Evolutionary conservation across 2,329 filamentous ascomycete species (phyloP).

Genomic region (Phyllosticta capitalensis): DNA sequence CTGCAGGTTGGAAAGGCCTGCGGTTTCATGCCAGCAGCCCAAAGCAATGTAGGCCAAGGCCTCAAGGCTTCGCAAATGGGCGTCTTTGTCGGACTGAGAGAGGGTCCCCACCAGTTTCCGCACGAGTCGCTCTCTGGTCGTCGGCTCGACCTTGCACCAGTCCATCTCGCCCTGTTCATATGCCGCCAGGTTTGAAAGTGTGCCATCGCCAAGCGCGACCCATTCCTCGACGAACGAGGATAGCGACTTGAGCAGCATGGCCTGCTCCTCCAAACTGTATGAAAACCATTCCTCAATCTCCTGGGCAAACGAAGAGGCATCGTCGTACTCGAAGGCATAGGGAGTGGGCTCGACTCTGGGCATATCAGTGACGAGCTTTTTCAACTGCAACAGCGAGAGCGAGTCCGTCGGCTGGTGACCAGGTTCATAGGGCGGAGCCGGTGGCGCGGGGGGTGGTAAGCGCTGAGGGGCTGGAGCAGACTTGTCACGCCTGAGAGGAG

Average conservation of each 20-base stretch:
- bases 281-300: conserved; percentile 98
- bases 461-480: conserved; percentile 33
- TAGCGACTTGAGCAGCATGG: conserved; percentile 65
- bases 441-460: conserved; percentile 34
- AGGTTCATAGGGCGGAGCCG: conserved; percentile 21
- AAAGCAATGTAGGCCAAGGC: conserved; percentile 38
- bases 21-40: conserved; percentile 42
- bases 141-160: conserved; percentile 58
- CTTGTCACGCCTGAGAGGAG: conserved; percentile 30
- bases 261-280: conserved; percentile 78
- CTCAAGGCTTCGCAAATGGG: conserved; percentile 30
- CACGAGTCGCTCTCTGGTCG: conserved; percentile 50
- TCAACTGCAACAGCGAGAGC: conserved; percentile 39
- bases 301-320: conserved; percentile 56
- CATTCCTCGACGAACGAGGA: conserved; percentile 70
- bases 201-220: conserved; percentile 36
- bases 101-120: conserved; percentile 30
- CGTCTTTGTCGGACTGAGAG: conserved; percentile 15
- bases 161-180: conserved; percentile 38
- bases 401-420: conserved; percentile 30
- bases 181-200: conserved; percentile 34
- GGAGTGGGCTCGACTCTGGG: conserved; percentile 34
- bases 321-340: conserved; percentile 67
- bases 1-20: conserved; percentile 25
- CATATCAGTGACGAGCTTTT: conserved; percentile 34